Evolutionary conservation across 345 rosid genomes (phyloP).

Genomic region (Erucastrum elatum): DNA sequence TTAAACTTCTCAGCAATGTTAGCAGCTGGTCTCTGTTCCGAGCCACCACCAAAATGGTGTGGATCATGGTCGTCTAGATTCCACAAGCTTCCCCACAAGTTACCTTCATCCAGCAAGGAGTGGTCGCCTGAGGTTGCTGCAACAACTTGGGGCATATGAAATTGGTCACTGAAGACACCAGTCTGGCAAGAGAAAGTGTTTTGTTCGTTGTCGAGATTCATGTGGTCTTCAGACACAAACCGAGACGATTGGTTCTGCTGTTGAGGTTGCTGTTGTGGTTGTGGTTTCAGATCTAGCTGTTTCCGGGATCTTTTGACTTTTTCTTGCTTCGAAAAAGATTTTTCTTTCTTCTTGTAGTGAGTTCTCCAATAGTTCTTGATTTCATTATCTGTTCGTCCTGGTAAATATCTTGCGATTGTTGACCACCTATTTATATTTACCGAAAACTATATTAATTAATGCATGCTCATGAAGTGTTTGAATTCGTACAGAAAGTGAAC

Average conservation of each 20-base stretch:
- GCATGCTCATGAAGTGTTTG: background rate
- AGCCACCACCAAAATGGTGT: conserved; percentile 24
- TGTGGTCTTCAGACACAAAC: conserved; percentile 17
- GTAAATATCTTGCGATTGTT: conserved; percentile 83
- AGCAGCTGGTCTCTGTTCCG: background rate
- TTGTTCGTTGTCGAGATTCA: conserved; percentile 14
- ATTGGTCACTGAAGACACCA: conserved; percentile 30
- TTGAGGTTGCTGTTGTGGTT: conserved; percentile 16
- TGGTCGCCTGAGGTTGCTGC: conserved; percentile 36
- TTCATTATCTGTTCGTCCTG: conserved; percentile 92
- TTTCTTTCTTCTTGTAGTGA: conserved; percentile 66
- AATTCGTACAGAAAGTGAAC: background rate
- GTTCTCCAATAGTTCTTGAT: conserved; percentile 98
- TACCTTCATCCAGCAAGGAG: conserved; percentile 40
- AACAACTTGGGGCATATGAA: conserved; percentile 35
- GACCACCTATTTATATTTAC: conserved; percentile 61
- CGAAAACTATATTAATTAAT: background rate
- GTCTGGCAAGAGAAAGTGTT: conserved; percentile 30
- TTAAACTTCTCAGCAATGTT: conserved; percentile 37
- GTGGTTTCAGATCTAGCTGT: conserved; percentile 37
- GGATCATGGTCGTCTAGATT: conserved; percentile 42
- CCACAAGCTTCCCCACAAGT: conserved; percentile 56
- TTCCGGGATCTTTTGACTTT: conserved; percentile 33
- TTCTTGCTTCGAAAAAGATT: conserved; percentile 39
- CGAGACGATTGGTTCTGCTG: conserved; percentile 12